Evolutionary conservation across 108 stramenopile species (phyloP), one percentile per base, ranked within the genome.

Genomic region (Fragilaria crotonensis): DNA sequence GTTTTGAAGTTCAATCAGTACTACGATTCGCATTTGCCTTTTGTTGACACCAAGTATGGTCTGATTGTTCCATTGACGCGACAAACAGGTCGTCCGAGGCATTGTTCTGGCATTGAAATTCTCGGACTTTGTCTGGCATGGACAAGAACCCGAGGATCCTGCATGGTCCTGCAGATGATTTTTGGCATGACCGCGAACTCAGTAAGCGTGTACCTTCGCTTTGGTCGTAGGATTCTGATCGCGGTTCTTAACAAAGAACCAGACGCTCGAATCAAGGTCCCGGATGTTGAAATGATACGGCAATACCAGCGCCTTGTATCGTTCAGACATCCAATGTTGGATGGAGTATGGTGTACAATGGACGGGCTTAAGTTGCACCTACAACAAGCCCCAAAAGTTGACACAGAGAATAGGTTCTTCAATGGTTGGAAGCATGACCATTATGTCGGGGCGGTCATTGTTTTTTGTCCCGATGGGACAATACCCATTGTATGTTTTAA

Each of bases 401-500:
- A 31, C 5, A 51, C 30, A 20, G 28, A 61, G 30, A 56, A 33
- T 3, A 33, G 1, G n/a, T 56, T 46, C n/a, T n/a, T n/a, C n/a
- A n/a, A n/a, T n/a, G n/a, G n/a, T n/a, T n/a, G n/a, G n/a, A n/a
- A n/a, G n/a, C n/a, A n/a, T n/a, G n/a, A n/a, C n/a, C n/a, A n/a
- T n/a, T n/a, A n/a, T 52, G 51, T 9, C 3, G n/a, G 25, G 1
- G 23, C 21, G n/a, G 51, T 72, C 11, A 52, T 76, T 61, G 59
- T 65, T 48, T 76, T 76, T 59, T 30, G 33, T 27, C 60, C 70
- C 29, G 70, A 76, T 48, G 65, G 64, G 19, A 58, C 48, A 2
- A 76, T 76, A 54, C 65, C 50, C 19, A 55, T 49, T 4, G 4
- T 31, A n/a, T 30, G 45, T 19, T 23, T 52, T 30, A 76, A 76